Evolutionary conservation across 2,329 filamentous ascomycete genomes (phyloP).

Genomic region (Lecanicillium sp.): DNA sequence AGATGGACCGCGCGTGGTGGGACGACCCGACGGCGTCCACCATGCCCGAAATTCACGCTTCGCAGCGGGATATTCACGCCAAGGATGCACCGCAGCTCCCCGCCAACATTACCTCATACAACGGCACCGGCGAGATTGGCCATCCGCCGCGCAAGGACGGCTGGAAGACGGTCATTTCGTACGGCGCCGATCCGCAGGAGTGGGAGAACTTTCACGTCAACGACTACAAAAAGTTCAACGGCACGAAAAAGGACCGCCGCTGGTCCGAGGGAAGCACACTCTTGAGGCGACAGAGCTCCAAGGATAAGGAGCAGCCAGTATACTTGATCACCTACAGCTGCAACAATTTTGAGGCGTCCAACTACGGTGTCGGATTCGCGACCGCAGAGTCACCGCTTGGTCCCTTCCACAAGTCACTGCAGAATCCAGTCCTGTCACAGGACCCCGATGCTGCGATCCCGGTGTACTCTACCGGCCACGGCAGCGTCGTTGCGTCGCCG

Average conservation of each 20-base stretch:
- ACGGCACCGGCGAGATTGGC: constrained; percentile 26
- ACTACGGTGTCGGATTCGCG: constrained; percentile 27
- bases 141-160: constrained; percentile 25
- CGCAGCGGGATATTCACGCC: constrained; percentile 20
- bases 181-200: constrained; percentile 23
- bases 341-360: constrained; percentile 28
- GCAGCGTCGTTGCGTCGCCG: constrained; percentile 25
- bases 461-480: constrained; percentile 26
- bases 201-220: constrained; percentile 29
- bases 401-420: constrained; percentile 22
- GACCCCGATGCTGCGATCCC: constrained; percentile 18
- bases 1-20: constrained; percentile 26
- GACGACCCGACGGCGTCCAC: constrained; percentile 23
- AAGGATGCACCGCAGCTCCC: constrained; percentile 18
- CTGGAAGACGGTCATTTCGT: constrained; percentile 28
- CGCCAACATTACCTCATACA: constrained; percentile 23
- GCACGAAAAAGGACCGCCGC: constrained; percentile 25
- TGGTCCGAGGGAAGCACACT: constrained; percentile 28
- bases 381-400: constrained; percentile 23
- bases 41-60: constrained; percentile 24
- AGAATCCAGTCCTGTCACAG: constrained; percentile 24
- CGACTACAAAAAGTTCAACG: constrained; percentile 24
- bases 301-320: constrained; percentile 16
- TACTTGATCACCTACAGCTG: constrained; percentile 24
- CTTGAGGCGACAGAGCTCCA: constrained; percentile 16